Conservation (phyloP, 1,284 basidiomycete species). For the Sanghuangporus sanghuang region DNA sequence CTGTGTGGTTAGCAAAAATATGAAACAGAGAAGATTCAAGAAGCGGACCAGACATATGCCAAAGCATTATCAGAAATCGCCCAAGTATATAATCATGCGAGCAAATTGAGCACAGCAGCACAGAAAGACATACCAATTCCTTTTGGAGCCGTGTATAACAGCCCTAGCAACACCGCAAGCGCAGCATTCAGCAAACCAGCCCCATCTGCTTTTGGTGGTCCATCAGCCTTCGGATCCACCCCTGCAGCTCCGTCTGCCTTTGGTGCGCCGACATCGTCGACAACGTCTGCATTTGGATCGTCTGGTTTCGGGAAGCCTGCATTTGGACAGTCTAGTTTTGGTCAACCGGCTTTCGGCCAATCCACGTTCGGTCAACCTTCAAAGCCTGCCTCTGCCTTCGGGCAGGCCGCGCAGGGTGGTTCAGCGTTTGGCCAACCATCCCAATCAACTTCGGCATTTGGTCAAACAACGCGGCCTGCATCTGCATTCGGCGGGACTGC, state of each 20-base stretch:
- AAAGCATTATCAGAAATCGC: constrained; percentile 45
- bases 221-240: constrained; percentile 27
- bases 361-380: constrained; percentile 29
- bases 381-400: constrained; percentile 34
- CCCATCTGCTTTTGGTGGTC: constrained; percentile 25
- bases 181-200: constrained; percentile 31
- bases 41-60: constrained; percentile 35
- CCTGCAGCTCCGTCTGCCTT: constrained; percentile 29
- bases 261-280: constrained; percentile 16
- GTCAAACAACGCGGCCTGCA: constrained; percentile 23
- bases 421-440: constrained; percentile 34
- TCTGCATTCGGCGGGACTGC: constrained; percentile 29
- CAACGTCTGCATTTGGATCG: constrained; percentile 21
- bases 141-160: constrained; percentile 11
- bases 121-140: constrained; percentile 18
- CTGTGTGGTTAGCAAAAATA: constrained; percentile 41
- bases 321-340: constrained; percentile 26
- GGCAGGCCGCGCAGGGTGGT: constrained; percentile 25
- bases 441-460: constrained; percentile 32
- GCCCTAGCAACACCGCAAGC: constrained; percentile 21
- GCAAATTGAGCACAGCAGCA: constrained; percentile 26
- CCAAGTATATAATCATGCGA: constrained; percentile 49
- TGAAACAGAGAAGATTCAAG: constrained; percentile 42
- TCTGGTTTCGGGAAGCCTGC: constrained; percentile 23
- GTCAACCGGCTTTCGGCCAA: constrained; percentile 31